Conservation (phyloP, 2,329 filamentous ascomycete genomes). For the Pseudogymnoascus sp. region DNA sequence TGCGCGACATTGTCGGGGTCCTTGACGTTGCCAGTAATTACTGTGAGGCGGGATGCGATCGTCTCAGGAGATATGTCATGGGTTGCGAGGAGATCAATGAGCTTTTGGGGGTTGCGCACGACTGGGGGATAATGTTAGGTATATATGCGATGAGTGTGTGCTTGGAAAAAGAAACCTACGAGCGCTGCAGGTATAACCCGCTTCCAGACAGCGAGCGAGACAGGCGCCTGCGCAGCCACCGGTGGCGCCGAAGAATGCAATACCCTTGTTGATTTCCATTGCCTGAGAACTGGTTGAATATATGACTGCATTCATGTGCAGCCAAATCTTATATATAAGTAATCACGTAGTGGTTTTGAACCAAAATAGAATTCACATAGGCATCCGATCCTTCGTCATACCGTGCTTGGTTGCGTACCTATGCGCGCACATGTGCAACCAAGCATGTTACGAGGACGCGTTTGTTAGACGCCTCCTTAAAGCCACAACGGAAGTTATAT, state of each 20-base stretch:
- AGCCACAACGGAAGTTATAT: not conserved
- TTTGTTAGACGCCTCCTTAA: not conserved
- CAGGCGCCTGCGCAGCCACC: conserved; percentile 40
- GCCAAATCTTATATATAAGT: not conserved
- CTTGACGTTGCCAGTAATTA: conserved; percentile 41
- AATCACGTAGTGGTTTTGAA: not conserved
- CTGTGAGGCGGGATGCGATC: conserved; percentile 31
- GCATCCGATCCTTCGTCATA: not conserved
- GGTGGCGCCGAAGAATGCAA: conserved; percentile 47
- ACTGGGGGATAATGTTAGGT: conserved; percentile 22
- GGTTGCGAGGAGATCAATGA: conserved; percentile 30
- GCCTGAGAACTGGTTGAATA: not conserved
- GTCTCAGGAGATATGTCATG: conserved; percentile 8
- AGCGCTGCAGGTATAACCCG: conserved; percentile 39
- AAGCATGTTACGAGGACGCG: not conserved
- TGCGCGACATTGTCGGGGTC: conserved; percentile 31
- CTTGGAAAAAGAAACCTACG: conserved; percentile 6
- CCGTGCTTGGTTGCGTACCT: not conserved
- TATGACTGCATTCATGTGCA: not conserved
- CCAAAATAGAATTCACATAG: not conserved
- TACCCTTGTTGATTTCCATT: conserved; percentile 3
- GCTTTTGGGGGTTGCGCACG: conserved; percentile 41
- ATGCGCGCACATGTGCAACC: not conserved
- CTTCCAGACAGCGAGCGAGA: conserved; percentile 37
- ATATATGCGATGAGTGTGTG: not conserved